phyloP scores from a whole-genome alignment of 1,284 basidiomycete genomes.

The Abortiporus biennis region DNA sequence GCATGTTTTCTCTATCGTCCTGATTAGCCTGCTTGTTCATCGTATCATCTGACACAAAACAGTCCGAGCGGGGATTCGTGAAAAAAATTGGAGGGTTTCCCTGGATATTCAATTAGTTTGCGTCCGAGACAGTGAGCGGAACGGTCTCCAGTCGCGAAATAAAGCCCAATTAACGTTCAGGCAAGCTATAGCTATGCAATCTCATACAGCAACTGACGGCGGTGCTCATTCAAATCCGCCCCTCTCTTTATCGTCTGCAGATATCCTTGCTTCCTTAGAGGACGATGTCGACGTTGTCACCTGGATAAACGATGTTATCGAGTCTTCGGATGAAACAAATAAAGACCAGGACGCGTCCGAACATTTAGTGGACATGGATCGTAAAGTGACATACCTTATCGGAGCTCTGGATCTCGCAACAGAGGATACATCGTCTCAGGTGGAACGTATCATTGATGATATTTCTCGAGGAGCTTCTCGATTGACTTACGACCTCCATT shows the following conservation, averaged over 20 bases:
- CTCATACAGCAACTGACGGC: no score
- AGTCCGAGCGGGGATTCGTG: no score
- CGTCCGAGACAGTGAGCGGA: no score
- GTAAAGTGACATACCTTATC: slow-evolving; percentile 66
- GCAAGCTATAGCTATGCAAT: no score
- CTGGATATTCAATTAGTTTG: no score
- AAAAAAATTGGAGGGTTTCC: no score
- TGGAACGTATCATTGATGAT: slow-evolving; percentile 86
- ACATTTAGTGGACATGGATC: slow-evolving; percentile 67
- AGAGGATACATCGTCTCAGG: slow-evolving; percentile 78
- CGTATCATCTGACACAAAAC: no score
- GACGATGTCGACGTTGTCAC: slow-evolving; percentile 43
- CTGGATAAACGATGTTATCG: slow-evolving; percentile 63
- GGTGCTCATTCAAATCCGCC: no score
- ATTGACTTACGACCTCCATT: slow-evolving; percentile 88
- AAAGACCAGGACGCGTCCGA: slow-evolving; percentile 14
- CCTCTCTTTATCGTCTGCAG: neutral
- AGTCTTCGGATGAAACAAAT: slow-evolving; percentile 16
- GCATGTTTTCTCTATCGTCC: no score
- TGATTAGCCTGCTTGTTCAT: no score
- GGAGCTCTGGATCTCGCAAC: slow-evolving; percentile 75
- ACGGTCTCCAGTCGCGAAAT: no score
- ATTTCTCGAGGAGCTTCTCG: slow-evolving; percentile 85
- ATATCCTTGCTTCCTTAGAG: slow-evolving; percentile 23
- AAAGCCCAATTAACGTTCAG: no score